These are phyloP conservation scores for Raddia distichophylla DNA, from an alignment of 176 grass and related monocot species.

Conservation along the genomic window DNA sequence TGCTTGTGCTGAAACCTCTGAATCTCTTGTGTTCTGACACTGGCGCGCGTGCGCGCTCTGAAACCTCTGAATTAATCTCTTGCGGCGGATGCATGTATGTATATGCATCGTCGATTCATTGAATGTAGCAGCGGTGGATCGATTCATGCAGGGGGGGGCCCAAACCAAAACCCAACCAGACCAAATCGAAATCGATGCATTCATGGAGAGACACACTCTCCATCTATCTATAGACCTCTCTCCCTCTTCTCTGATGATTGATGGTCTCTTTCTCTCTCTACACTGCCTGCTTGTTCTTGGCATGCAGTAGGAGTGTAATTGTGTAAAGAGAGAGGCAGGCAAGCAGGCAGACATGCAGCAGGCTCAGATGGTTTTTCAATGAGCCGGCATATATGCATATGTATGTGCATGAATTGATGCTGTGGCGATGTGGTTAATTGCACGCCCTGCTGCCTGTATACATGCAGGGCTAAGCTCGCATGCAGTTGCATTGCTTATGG, in stretches of 20 bases:
- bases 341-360: neutral
- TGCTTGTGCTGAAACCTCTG: neutral
- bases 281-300: constrained; percentile 9
- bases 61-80: no score
- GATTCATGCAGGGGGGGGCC: neutral
- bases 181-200: constrained; percentile 35
- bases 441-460: neutral
- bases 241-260: no score
- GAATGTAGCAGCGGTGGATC: neutral
- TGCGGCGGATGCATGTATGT: no score
- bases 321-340: neutral
- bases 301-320: neutral
- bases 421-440: neutral
- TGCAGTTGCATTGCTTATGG: neutral
- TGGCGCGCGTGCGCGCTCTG: no score
- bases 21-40: no score
- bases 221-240: no score
- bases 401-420: neutral
- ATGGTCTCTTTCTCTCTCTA: no score
- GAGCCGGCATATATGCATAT: neutral
- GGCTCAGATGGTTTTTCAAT: neutral
- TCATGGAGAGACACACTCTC: no score
- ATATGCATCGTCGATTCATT: neutral
- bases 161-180: constrained; percentile 25
- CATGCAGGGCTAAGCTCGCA: neutral